Conservation (phyloP, 2,329 filamentous ascomycete genomes). For the Didymella pinodella region DNA sequence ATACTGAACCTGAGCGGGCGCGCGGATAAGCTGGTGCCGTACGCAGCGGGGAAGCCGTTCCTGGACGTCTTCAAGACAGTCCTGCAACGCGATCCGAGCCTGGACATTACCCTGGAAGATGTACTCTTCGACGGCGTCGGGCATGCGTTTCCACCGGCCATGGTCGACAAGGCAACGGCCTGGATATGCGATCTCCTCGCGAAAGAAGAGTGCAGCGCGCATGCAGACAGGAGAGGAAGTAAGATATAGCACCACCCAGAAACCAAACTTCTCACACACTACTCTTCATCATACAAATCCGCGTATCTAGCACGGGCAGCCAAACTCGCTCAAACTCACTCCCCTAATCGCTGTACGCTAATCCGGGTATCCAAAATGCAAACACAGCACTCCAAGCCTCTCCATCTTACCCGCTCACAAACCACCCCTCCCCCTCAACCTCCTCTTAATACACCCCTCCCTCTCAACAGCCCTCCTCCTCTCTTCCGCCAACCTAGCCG, state of each 20-base stretch:
- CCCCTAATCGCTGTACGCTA: too few relatives aligned
- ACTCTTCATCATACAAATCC: too few relatives aligned
- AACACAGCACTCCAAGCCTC: too few relatives aligned
- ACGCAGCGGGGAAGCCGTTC: conserved; percentile 67
- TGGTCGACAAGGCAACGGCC: conserved; percentile 70
- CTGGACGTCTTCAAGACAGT: conserved; percentile 67
- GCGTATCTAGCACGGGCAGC: too few relatives aligned
- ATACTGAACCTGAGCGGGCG: conserved; percentile 62
- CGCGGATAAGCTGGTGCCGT: conserved; percentile 77
- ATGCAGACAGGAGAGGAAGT: neutral
- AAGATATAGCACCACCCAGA: conserved; percentile 3
- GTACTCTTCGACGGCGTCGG: conserved; percentile 72
- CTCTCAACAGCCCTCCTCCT: too few relatives aligned
- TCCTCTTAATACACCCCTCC: too few relatives aligned
- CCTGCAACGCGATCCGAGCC: conserved; percentile 59
- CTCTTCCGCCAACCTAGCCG: too few relatives aligned
- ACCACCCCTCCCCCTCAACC: too few relatives aligned
- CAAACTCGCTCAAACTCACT: too few relatives aligned
- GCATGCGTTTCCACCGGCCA: conserved; percentile 72
- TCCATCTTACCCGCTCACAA: too few relatives aligned
- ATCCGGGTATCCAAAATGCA: too few relatives aligned
- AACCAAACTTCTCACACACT: too few relatives aligned
- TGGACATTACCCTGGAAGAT: conserved; percentile 67
- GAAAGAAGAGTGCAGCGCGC: conserved; percentile 17
- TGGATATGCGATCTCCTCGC: conserved; percentile 64